phyloP scores from a whole-genome alignment of 805 yeast species.

The Saccharomyces paradoxus region DNA sequence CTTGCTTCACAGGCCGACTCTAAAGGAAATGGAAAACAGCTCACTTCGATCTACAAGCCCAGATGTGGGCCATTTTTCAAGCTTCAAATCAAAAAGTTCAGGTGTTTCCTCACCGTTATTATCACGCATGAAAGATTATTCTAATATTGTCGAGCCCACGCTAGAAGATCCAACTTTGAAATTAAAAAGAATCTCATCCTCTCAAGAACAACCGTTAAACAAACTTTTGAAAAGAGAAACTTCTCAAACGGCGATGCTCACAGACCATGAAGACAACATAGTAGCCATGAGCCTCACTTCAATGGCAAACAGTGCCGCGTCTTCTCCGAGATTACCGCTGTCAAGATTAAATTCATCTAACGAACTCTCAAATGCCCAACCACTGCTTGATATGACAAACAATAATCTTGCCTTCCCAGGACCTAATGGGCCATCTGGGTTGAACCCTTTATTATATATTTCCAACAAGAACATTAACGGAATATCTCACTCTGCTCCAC shows the following conservation, averaged over 20 bases:
- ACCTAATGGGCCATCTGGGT: background rate
- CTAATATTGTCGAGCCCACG: constrained; percentile 32
- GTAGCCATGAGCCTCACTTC: constrained; percentile 30
- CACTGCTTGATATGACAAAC: background rate
- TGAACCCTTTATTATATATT: background rate
- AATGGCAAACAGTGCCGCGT: constrained; percentile 31
- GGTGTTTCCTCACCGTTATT: constrained; percentile 30
- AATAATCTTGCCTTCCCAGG: background rate
- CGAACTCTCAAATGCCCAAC: constrained; percentile 7
- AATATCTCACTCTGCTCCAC: background rate
- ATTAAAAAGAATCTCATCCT: constrained; percentile 14
- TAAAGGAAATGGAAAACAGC: constrained; percentile 2
- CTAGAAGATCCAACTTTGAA: constrained; percentile 29
- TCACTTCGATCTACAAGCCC: constrained; percentile 15
- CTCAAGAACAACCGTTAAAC: constrained; percentile 2
- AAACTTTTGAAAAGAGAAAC: background rate
- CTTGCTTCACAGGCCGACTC: background rate
- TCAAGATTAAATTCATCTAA: constrained; percentile 23
- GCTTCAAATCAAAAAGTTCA: constrained; percentile 18
- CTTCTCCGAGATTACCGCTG: constrained; percentile 27
- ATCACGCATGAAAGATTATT: constrained; percentile 31
- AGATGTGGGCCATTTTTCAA: constrained; percentile 3
- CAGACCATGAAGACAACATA: constrained; percentile 30
- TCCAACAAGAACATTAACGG: background rate
- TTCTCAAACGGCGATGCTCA: constrained; percentile 15